Percentiles rank a stretch among this genome's conserved stretches.
These are phyloP conservation scores for Penicillium goetzii DNA, from an alignment of 495 filamentous ascomycete species.

Conservation along the genomic window DNA sequence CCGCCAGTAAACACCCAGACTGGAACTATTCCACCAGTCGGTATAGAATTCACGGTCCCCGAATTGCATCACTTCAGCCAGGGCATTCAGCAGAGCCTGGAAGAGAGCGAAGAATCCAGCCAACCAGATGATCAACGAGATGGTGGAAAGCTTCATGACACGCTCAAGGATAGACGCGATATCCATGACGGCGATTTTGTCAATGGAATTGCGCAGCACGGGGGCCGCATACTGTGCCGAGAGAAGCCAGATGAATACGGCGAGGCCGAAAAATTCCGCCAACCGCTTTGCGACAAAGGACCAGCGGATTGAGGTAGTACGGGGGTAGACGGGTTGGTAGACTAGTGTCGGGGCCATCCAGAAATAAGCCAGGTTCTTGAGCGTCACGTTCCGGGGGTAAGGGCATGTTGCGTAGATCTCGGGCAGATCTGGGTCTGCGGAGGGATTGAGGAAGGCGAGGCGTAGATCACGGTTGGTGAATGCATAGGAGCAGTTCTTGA, in stretches of 20 bases:
- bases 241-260: slow-evolving; percentile 89
- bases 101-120: slow-evolving; percentile 96
- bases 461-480: slow-evolving; percentile 96
- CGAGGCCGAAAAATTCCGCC: slow-evolving; percentile 71
- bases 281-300: slow-evolving; percentile 81
- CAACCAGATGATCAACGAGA: slow-evolving; percentile 92
- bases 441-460: slow-evolving; percentile 77
- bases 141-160: slow-evolving; percentile 91
- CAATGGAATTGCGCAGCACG: slow-evolving; percentile 82
- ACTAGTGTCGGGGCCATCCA: slow-evolving; percentile 97
- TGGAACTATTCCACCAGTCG: slow-evolving; percentile 95
- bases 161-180: slow-evolving; percentile 83
- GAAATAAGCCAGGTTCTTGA: slow-evolving; percentile 86
- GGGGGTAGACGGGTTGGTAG: slow-evolving; percentile 95
- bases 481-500: slow-evolving; percentile 94
- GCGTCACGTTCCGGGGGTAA: slow-evolving; percentile 87
- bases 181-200: slow-evolving; percentile 81
- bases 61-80: slow-evolving; percentile 89
- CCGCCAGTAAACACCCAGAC: slow-evolving; percentile 87
- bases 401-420: slow-evolving; percentile 81
- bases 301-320: slow-evolving; percentile 77
- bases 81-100: slow-evolving; percentile 83
- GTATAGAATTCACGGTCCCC: slow-evolving; percentile 94
- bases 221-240: slow-evolving; percentile 92
- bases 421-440: slow-evolving; percentile 62